These are phyloP conservation scores for Citrullus colocynthis DNA, from an alignment of 306 rosid species.

Conservation along the genomic window DNA sequence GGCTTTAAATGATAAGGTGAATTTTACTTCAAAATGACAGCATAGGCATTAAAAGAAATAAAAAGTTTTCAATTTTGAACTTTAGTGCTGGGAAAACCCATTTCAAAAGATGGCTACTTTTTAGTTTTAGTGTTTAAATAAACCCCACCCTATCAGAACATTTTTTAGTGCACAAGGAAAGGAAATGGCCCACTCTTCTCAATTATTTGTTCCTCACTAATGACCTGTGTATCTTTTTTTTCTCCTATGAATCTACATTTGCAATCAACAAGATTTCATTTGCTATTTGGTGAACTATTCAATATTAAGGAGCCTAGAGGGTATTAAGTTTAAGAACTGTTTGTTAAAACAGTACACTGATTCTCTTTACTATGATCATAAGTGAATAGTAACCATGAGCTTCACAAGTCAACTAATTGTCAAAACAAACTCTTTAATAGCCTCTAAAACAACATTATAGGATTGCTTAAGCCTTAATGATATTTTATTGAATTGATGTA, in stretches of 20 bases:
- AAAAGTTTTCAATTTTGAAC: background rate
- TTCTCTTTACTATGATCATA: background rate
- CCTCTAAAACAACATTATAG: too few relatives aligned
- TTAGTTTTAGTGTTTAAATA: background rate
- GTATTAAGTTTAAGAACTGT: background rate
- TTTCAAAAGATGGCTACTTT: background rate
- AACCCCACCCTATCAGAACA: background rate
- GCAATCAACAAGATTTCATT: background rate
- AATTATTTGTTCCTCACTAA: background rate
- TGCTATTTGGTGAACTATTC: background rate
- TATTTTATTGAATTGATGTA: too few relatives aligned
- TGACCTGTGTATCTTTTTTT: background rate
- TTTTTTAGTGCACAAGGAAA: background rate
- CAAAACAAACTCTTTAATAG: too few relatives aligned
- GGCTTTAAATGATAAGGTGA: background rate
- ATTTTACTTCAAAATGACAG: background rate
- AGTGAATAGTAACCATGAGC: too few relatives aligned
- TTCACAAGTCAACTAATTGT: too few relatives aligned
- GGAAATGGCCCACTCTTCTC: constrained; percentile 7
- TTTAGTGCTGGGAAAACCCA: background rate
- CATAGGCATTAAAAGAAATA: background rate
- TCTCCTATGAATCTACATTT: background rate
- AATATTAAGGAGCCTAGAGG: background rate
- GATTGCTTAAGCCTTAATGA: too few relatives aligned
- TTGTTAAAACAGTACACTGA: background rate